Evolutionary conservation across 73 alveolate species (phyloP).

Genomic region (Strombidium stylifer): DNA sequence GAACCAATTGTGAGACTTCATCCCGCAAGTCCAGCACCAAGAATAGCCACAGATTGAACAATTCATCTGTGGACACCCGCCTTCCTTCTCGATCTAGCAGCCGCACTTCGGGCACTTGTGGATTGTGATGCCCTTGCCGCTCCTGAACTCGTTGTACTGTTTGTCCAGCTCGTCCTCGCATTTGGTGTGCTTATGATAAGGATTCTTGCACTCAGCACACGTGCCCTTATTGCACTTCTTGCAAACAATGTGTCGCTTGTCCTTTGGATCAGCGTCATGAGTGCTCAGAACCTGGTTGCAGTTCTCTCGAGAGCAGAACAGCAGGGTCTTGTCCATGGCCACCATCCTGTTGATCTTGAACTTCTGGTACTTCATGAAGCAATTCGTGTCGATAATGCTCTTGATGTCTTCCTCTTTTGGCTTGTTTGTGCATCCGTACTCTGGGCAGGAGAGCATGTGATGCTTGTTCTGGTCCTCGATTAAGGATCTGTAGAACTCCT

Average conservation of each 20-base stretch:
- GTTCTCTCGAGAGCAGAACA: conserved; percentile 7
- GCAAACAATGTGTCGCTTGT: neutral
- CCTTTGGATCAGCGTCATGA: neutral
- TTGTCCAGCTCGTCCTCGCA: neutral
- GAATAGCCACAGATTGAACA: conserved; percentile 4
- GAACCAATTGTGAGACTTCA: no score
- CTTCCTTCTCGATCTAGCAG: conserved; percentile 6
- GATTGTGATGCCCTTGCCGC: neutral
- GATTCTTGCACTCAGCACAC: conserved; percentile 3
- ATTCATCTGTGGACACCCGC: conserved; percentile 20
- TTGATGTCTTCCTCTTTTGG: neutral
- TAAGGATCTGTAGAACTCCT: neutral
- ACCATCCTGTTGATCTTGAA: neutral
- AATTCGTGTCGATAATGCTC: neutral
- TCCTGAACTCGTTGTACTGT: neutral
- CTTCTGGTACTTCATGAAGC: neutral
- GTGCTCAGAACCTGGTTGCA: neutral
- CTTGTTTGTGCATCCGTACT: neutral
- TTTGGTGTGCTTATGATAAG: neutral
- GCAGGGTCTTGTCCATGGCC: neutral
- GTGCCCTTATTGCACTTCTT: neutral
- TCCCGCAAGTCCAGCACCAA: conserved; percentile 41
- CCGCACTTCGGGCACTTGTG: conserved; percentile 21
- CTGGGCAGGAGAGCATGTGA: neutral
- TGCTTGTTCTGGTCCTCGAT: neutral